Percentiles rank a stretch among this genome's conserved stretches.
These are phyloP conservation scores for Phytophthora palmivora DNA, from an alignment of 352 stramenopile genomes.

Conservation along the genomic window DNA sequence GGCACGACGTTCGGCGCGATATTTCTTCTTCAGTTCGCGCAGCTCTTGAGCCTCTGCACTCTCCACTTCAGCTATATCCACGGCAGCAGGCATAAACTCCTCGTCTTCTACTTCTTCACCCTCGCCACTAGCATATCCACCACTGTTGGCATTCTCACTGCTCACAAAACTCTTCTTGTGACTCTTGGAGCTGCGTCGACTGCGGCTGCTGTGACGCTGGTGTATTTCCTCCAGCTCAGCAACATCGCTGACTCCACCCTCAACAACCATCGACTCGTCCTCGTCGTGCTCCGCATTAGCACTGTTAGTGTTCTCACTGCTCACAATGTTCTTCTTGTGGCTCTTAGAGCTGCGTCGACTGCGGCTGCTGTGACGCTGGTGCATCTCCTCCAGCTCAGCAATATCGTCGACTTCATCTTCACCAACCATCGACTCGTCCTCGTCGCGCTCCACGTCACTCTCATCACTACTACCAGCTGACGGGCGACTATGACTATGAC, in stretches of 20 bases:
- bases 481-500: conserved; percentile 18
- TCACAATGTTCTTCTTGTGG: conserved; percentile 42
- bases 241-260: conserved; percentile 22
- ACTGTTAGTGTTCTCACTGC: conserved; percentile 28
- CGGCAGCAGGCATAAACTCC: not conserved
- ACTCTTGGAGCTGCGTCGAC: conserved; percentile 29
- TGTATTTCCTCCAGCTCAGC: conserved; percentile 24
- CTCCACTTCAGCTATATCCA: conserved; percentile 13
- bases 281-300: conserved; percentile 41
- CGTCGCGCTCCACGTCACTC: conserved; percentile 38
- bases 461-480: conserved; percentile 26
- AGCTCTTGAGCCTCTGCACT: conserved; percentile 42
- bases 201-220: conserved; percentile 32
- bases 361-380: conserved; percentile 27
- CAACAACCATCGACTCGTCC: conserved; percentile 30
- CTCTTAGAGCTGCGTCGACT: conserved; percentile 34
- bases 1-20: conserved; percentile 46
- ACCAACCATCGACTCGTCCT: conserved; percentile 30
- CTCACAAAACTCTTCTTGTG: conserved; percentile 44
- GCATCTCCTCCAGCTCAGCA: conserved; percentile 23
- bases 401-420: conserved; percentile 28
- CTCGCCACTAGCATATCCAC: conserved; percentile 23
- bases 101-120: conserved; percentile 30
- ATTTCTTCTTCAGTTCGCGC: conserved; percentile 41
- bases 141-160: conserved; percentile 28